These are phyloP conservation scores for Phytopythium kandeliae DNA, from an alignment of 352 stramenopile genomes.

Conservation along the genomic window DNA sequence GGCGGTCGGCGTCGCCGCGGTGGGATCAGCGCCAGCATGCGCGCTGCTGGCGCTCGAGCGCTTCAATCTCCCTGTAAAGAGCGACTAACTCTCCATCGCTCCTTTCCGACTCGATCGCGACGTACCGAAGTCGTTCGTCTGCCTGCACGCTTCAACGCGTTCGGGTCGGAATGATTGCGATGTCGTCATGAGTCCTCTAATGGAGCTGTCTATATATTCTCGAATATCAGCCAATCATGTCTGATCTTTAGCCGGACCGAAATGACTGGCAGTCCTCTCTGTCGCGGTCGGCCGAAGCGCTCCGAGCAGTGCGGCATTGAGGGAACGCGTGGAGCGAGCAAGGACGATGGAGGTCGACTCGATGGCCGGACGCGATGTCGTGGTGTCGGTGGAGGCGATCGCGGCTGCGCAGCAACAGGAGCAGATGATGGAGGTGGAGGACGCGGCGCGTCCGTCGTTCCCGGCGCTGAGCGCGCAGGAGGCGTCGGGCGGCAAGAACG, in stretches of 20 bases:
- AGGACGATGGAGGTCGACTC: constrained; percentile 65
- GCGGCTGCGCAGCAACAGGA: constrained; percentile 29
- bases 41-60: constrained; percentile 22
- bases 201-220: neutral
- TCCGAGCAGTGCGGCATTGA: too few relatives aligned
- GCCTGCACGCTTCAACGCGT: too few relatives aligned
- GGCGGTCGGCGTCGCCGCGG: constrained; percentile 22
- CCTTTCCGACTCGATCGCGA: too few relatives aligned
- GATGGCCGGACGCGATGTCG: constrained; percentile 47
- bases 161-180: too few relatives aligned
- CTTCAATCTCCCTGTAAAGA: constrained; percentile 22
- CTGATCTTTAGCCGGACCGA: too few relatives aligned
- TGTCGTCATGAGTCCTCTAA: too few relatives aligned
- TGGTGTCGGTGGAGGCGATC: constrained; percentile 49
- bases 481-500: constrained; percentile 82
- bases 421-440: constrained; percentile 57
- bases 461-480: constrained; percentile 76
- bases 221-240: constrained; percentile 25
- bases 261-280: too few relatives aligned
- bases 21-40: constrained; percentile 24
- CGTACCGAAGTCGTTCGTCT: too few relatives aligned
- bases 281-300: too few relatives aligned
- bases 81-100: constrained; percentile 22
- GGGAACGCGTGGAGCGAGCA: too few relatives aligned
- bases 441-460: constrained; percentile 54